phyloP scores from a whole-genome alignment of 768 basidiomycete species.

The Lactifluus subvellereus region DNA sequence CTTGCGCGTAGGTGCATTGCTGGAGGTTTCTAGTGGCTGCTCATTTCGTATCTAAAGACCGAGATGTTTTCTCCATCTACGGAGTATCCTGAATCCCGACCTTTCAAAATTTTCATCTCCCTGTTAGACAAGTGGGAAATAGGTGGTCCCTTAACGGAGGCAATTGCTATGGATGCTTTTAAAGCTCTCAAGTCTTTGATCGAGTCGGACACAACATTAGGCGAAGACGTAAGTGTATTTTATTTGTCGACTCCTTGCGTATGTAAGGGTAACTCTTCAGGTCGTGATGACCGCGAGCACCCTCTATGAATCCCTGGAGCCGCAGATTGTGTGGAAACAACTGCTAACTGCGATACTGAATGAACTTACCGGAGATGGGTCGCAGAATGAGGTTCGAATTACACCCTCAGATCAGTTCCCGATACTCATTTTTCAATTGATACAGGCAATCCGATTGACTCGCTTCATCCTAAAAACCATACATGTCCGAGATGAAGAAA shows the following conservation, averaged over 20 bases:
- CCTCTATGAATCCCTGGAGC: constrained; percentile 90
- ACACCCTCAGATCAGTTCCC: not conserved
- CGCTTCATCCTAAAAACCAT: constrained; percentile 71
- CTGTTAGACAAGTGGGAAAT: constrained; percentile 97
- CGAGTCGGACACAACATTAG: constrained; percentile 45
- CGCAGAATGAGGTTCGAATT: constrained; percentile 43
- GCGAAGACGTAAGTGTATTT: constrained; percentile 50
- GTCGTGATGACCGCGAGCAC: constrained; percentile 71
- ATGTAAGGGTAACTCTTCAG: constrained; percentile 40
- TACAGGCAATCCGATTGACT: constrained; percentile 60
- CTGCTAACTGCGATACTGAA: constrained; percentile 53
- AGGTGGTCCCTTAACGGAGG: constrained; percentile 72
- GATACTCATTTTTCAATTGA: constrained; percentile 9
- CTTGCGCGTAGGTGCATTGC: constrained; percentile 48
- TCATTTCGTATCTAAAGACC: constrained; percentile 37
- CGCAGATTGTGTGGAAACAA: constrained; percentile 78
- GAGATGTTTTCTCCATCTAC: constrained; percentile 72
- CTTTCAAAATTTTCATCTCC: constrained; percentile 95
- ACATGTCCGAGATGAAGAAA: constrained; percentile 80
- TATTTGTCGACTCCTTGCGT: not conserved
- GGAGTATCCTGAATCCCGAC: constrained; percentile 72
- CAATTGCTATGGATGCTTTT: constrained; percentile 74
- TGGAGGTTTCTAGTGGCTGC: not conserved
- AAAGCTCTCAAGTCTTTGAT: constrained; percentile 58
- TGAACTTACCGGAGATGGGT: constrained; percentile 45